Evolutionary conservation across 1,284 basidiomycete species (phyloP), one percentile per base, ranked within the genome.

Genomic region (Heterobasidion occidentale): DNA sequence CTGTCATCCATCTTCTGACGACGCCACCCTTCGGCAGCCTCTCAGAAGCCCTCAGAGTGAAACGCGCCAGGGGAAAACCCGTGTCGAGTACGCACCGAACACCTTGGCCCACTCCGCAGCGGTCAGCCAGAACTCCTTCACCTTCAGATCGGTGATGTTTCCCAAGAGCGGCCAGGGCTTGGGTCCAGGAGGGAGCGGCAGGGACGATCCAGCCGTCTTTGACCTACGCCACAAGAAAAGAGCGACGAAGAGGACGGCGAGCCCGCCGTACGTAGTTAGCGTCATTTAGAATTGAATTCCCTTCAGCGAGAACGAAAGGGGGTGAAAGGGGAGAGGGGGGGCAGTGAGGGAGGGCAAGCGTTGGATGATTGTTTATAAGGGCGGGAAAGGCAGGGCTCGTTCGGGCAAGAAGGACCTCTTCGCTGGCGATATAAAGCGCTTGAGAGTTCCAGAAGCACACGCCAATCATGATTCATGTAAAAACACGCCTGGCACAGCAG

Each of bases 111-210:
- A 72, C 36, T 69, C 58, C 15, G 65, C 63, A 44, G 65, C 67
- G 42, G 62, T 58, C 33, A 71, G 53, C 71, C 71, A 72, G 2
- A 72, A 75, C 64, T 84, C 77, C 58, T 80, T 83, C 4, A 77
- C 58, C 38, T 42, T 42, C 56, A 88, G 70, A 67, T 88, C 78
- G 46, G 72, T 65, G 38, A 88, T 64, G 67, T 88, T 88, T 5
- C 85, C 85, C 34, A 88, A 64, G 53, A 86, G 44, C 1, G 83
- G 84, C 59, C 86, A 67, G 0, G 84, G 83, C 62, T 78, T 81
- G 55, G 85, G 85, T 34, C 86, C 85, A 57, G 86, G 85, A n/a
- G 86, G 86, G 35, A 67, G 62, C 15, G 61, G 51, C 5, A 58
- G 52, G 15, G 46, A 11, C 11, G 38, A 11, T 42, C 38, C n/a